Percentiles rank a stretch among this genome's conserved stretches.
Conservation (phyloP, 2,329 filamentous ascomycete species). For the Tolypocladium paradoxum region DNA sequence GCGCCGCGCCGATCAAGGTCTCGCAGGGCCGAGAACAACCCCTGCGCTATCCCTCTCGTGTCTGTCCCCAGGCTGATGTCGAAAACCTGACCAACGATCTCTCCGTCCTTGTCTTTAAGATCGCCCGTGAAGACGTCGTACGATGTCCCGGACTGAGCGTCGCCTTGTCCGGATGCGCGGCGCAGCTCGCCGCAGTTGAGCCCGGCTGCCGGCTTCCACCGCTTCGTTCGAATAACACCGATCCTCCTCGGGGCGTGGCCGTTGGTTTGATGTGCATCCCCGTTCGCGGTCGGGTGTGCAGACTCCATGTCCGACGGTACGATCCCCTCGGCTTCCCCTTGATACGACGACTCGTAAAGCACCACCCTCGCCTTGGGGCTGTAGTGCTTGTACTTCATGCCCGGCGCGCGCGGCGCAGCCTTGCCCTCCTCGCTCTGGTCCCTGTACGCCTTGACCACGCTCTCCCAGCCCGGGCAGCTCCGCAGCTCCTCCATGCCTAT, state of each 20-base stretch:
- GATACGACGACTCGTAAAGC: slow-evolving; percentile 56
- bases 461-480: slow-evolving; percentile 68
- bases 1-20: slow-evolving; percentile 73
- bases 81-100: slow-evolving; percentile 35
- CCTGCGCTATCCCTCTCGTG: slow-evolving; percentile 67
- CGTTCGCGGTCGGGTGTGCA: slow-evolving; percentile 7
- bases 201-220: slow-evolving; percentile 37
- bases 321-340: slow-evolving; percentile 23
- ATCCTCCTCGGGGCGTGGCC: slow-evolving; percentile 21
- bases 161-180: not conserved
- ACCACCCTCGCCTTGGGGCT: slow-evolving; percentile 81
- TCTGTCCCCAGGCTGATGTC: slow-evolving; percentile 65
- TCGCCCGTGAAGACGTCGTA: slow-evolving; percentile 31
- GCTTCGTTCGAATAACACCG: slow-evolving; percentile 44
- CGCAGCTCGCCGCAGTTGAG: slow-evolving; percentile 21
- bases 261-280: slow-evolving; percentile 8
- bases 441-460: slow-evolving; percentile 66
- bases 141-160: slow-evolving; percentile 14
- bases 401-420: slow-evolving; percentile 67
- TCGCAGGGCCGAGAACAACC: slow-evolving; percentile 76
- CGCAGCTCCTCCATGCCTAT: slow-evolving; percentile 73
- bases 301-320: slow-evolving; percentile 21
- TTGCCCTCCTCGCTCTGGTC: slow-evolving; percentile 59
- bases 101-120: slow-evolving; percentile 21
- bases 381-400: slow-evolving; percentile 99